Conservation (phyloP, 352 stramenopile species). For the Globisporangium takayamanum region DNA sequence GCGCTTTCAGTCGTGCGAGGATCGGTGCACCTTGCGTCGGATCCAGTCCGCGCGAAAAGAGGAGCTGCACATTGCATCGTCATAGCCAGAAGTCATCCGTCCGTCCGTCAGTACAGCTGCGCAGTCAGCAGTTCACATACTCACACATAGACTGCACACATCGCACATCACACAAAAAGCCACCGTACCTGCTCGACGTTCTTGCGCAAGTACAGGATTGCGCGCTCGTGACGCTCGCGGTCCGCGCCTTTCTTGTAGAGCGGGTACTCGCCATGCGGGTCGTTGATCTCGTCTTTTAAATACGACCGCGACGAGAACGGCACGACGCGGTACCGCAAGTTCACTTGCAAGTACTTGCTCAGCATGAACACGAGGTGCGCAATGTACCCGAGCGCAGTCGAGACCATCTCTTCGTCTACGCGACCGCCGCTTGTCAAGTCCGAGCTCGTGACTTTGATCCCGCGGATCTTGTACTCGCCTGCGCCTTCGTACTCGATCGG, state of each 20-base stretch:
- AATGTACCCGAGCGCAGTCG: constrained; percentile 81
- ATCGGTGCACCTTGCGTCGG: constrained; percentile 57
- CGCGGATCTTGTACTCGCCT: constrained; percentile 77
- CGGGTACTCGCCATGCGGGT: constrained; percentile 70
- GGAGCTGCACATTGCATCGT: constrained; percentile 27
- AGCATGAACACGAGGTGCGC: constrained; percentile 86
- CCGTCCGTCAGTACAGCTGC: neutral
- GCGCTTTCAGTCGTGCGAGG: constrained; percentile 51
- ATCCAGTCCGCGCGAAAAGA: constrained; percentile 73
- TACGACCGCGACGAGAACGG: constrained; percentile 77
- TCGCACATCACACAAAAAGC: no score
- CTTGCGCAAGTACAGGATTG: constrained; percentile 70
- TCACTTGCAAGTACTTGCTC: constrained; percentile 85
- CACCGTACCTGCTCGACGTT: constrained; percentile 72
- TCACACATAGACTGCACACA: no score
- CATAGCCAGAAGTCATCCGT: neutral
- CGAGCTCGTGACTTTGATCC: constrained; percentile 68
- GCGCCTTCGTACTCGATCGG: constrained; percentile 78
- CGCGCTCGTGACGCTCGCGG: constrained; percentile 70
- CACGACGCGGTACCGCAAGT: constrained; percentile 74
- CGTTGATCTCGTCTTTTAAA: constrained; percentile 84
- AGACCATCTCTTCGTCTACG: constrained; percentile 75
- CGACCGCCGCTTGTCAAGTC: constrained; percentile 51
- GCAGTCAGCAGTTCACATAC: no score
- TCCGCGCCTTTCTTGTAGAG: constrained; percentile 78